A percentile compares a stretch with the other conserved stretches of the same genome.
phyloP scores from a whole-genome alignment of 352 stramenopile species.

The Phytopythium boreale region DNA sequence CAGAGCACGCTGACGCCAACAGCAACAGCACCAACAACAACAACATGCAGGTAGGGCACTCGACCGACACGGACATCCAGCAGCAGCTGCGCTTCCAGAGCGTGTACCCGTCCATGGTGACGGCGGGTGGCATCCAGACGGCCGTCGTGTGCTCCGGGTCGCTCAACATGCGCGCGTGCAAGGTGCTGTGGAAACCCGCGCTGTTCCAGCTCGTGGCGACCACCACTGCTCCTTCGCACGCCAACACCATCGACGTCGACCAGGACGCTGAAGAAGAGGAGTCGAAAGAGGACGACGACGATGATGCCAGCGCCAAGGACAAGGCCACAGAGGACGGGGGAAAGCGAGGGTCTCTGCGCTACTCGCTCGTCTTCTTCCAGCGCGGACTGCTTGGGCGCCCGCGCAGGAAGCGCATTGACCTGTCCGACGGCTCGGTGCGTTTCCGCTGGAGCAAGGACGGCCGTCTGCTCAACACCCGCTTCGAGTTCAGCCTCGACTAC shows the following conservation, averaged over 20 bases:
- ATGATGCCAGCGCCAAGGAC: conserved; percentile 23
- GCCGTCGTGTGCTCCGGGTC: conserved; percentile 23
- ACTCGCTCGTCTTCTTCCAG: conserved; percentile 28
- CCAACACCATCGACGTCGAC: conserved; percentile 22
- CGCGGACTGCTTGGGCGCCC: conserved; percentile 24
- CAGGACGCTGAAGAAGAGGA: conserved; percentile 22
- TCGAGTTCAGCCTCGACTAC: conserved; percentile 32
- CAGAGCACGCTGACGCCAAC: not conserved
- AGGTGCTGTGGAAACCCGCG: conserved; percentile 31
- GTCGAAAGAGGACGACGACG: conserved; percentile 8
- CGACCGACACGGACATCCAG: not conserved
- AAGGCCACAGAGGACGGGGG: conserved; percentile 14
- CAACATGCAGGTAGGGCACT: not conserved
- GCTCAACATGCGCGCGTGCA: conserved; percentile 27
- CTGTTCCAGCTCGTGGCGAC: conserved; percentile 28
- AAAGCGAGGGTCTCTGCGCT: conserved; percentile 13
- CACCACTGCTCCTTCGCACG: conserved; percentile 15
- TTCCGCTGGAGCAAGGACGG: conserved; percentile 22
- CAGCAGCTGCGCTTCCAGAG: conserved; percentile 2
- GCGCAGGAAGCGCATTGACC: conserved; percentile 24
- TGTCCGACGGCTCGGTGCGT: conserved; percentile 17
- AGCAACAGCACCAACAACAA: not conserved
- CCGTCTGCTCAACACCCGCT: conserved; percentile 20
- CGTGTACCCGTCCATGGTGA: conserved; percentile 7
- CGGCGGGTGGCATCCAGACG: not conserved